These are phyloP conservation scores for Lactarius hatsudake DNA, from an alignment of 768 basidiomycete genomes.

Conservation along the genomic window DNA sequence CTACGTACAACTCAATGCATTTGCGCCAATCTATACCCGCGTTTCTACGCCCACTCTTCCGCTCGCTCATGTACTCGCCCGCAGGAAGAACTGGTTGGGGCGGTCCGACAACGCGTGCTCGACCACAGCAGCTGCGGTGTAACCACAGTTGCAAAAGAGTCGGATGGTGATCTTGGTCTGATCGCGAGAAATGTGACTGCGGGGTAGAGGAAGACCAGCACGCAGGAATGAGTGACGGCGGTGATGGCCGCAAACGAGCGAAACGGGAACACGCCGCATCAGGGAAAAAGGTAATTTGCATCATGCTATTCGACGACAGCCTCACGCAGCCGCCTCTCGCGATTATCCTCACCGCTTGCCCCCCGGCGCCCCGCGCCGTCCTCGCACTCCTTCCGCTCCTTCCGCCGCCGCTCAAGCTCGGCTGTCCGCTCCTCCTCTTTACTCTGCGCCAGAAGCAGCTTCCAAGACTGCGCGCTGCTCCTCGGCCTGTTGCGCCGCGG, in stretches of 20 bases:
- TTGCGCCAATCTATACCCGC: background rate
- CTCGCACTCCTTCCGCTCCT: too few species aligned
- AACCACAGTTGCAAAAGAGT: conserved; percentile 88
- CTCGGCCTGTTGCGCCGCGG: too few species aligned
- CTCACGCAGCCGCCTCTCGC: too few species aligned
- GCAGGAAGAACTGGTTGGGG: conserved; percentile 66
- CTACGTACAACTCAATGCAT: background rate
- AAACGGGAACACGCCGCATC: background rate
- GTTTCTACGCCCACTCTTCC: background rate
- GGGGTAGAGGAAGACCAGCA: background rate
- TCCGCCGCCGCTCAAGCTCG: too few species aligned
- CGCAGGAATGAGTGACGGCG: background rate
- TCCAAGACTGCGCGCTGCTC: too few species aligned
- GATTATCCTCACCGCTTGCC: too few species aligned
- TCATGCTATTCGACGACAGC: too few species aligned
- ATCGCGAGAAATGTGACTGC: background rate
- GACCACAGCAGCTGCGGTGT: conserved; percentile 89
- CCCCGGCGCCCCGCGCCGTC: too few species aligned
- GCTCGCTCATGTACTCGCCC: background rate
- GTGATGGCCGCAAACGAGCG: background rate
- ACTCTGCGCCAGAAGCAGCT: too few species aligned
- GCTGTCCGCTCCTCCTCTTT: too few species aligned
- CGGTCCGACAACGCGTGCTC: conserved; percentile 74
- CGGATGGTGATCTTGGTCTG: conserved; percentile 84
- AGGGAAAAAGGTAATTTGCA: too few species aligned